Base-by-base conservation (phyloP, 1,139 yeast genomes). In the Magnusiomyces fungicola region DNA sequence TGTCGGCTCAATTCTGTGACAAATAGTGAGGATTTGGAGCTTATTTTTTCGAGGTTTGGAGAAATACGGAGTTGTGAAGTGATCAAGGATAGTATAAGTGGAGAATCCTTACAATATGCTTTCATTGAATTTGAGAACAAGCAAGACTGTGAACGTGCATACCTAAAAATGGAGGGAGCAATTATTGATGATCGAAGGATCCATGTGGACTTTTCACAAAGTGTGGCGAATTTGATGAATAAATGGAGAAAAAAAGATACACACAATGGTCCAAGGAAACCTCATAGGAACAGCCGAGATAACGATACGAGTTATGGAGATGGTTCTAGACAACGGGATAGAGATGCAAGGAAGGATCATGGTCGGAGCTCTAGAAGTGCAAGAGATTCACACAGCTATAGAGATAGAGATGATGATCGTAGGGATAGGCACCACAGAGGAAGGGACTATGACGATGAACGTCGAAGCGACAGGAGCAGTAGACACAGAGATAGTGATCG, bases 131-230 rank as follows among this genome's bases (percentile, higher is more conserved):
- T 67, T 59, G 73, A 69, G 24, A 61, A 65, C 1, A 69, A 69
- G 53, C 65, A 66, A 34, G 72, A 73, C 39, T 81, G 85, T 46
- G 88, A 82, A 56, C 56, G 61, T 24, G 88, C 88, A 0, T 82
- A 79, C 59, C 65, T 69, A 48, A 78, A 76, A 57, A 77, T 82
- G 76, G 77, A 78, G 41, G 75, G 75, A 12, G 83, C 78, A 7
- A 59, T 81, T 43, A 79, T 82, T 38, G 89, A 82, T 59, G 89
- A 83, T 49, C 65, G 75, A 30, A 69, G 83, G 47, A 74, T 82
- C 25, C 79, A 79, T 53, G 83, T 82, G 45, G 88, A 82, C 61
- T 82, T 81, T 67, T 76, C 83, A 46, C 89, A 82, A 59, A 78
- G 84, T 55, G 71, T 70, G 18, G 46, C 60, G 10, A 50, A 55